Percentiles rank a stretch among this genome's conserved stretches.
Evolutionary conservation across 805 yeast species (phyloP).

Genomic region (Lachancea fermentati): DNA sequence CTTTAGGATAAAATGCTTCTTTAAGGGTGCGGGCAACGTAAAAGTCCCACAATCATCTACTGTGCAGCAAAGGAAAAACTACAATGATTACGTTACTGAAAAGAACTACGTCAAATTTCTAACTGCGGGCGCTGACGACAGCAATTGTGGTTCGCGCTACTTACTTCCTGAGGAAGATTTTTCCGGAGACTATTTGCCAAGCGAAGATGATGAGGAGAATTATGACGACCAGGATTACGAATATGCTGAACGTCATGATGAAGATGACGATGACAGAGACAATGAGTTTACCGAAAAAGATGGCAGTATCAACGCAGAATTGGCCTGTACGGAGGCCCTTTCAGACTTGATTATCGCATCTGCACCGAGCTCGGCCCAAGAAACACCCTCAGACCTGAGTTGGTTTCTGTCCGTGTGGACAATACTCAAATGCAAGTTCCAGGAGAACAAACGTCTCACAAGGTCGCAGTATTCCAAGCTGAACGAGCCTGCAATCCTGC

Average conservation of each 20-base stretch:
- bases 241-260: slow-evolving; percentile 23
- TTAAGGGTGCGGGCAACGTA: too few species aligned
- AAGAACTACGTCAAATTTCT: slow-evolving; percentile 23
- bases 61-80: slow-evolving; percentile 7
- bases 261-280: slow-evolving; percentile 14
- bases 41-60: too few species aligned
- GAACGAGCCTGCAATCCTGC: slow-evolving; percentile 28
- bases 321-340: slow-evolving; percentile 2
- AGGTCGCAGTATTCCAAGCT: slow-evolving; percentile 31
- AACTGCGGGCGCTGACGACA: slow-evolving; percentile 11
- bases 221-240: slow-evolving; percentile 33
- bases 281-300: neutral
- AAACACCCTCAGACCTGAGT: slow-evolving; percentile 14
- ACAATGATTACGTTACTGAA: slow-evolving; percentile 22
- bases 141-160: slow-evolving; percentile 23
- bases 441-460: slow-evolving; percentile 27
- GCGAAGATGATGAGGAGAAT: slow-evolving; percentile 18
- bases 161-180: slow-evolving; percentile 37
- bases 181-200: slow-evolving; percentile 30
- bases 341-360: neutral
- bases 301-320: neutral
- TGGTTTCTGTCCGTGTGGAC: slow-evolving; percentile 30
- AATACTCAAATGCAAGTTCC: slow-evolving; percentile 21
- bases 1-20: neutral
- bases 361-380: neutral